A percentile compares a stretch with the other conserved stretches of the same genome.
These are phyloP conservation scores for Amanita thiersii DNA, from an alignment of 768 basidiomycete genomes.

Conservation along the genomic window DNA sequence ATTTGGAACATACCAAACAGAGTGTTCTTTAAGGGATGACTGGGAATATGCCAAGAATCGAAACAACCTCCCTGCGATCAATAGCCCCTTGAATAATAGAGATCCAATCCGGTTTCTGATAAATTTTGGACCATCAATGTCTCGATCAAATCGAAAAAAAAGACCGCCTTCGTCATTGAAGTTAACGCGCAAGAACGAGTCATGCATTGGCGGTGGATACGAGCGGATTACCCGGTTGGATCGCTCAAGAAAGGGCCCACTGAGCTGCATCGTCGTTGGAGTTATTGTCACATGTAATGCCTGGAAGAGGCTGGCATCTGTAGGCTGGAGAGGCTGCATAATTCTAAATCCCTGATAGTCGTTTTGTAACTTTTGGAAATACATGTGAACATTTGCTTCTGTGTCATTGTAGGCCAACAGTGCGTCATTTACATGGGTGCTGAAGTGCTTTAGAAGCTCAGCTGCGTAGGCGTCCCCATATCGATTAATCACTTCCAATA, in stretches of 20 bases:
- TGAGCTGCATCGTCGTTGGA: conserved; percentile 43
- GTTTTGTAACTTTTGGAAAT: conserved; percentile 19
- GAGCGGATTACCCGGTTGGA: conserved; percentile 55
- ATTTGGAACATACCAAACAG: conserved; percentile 36
- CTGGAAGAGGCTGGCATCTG: conserved; percentile 28
- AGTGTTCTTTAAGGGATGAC: conserved; percentile 63
- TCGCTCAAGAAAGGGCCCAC: conserved; percentile 49
- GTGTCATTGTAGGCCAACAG: conserved; percentile 19
- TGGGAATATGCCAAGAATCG: conserved; percentile 66
- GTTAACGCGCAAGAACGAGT: conserved; percentile 54
- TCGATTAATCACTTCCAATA: conserved; percentile 19
- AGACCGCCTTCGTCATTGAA: conserved; percentile 53
- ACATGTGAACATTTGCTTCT: conserved; percentile 20
- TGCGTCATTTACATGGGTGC: conserved; percentile 7
- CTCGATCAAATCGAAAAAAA: conserved; percentile 46
- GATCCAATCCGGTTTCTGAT: conserved; percentile 38
- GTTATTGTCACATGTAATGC: conserved; percentile 42
- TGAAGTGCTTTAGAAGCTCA: conserved; percentile 25
- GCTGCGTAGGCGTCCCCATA: conserved; percentile 29
- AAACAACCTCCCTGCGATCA: conserved; percentile 47
- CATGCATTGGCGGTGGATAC: conserved; percentile 34
- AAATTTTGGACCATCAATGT: conserved; percentile 44
- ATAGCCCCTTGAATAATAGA: conserved; percentile 37
- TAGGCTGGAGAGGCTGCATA: conserved; percentile 17
- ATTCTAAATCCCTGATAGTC: conserved; percentile 18